Conservation (phyloP, 495 filamentous ascomycete species). For the Penicillium cosmopolitanum region DNA sequence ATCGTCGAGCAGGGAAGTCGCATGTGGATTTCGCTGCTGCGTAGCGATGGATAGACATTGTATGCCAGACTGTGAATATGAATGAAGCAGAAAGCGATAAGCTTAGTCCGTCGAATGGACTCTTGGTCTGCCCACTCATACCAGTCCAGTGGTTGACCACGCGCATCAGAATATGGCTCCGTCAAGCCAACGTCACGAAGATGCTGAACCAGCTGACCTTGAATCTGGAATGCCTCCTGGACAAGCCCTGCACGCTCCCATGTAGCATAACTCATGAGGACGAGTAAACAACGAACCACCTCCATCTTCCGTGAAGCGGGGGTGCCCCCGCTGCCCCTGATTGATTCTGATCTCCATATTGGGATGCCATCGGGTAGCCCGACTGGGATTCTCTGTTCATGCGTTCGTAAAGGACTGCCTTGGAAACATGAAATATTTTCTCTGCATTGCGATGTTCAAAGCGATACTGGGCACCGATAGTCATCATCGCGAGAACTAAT, state of each 20-base stretch:
- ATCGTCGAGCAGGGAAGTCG: slow-evolving; percentile 44
- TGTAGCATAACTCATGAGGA: slow-evolving; percentile 44
- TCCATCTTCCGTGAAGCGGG: slow-evolving; percentile 34
- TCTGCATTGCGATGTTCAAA: slow-evolving; percentile 43
- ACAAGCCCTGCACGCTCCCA: slow-evolving; percentile 44
- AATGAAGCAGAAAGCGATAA: slow-evolving; percentile 46
- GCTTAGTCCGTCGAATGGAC: slow-evolving; percentile 40
- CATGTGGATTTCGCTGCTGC: slow-evolving; percentile 44
- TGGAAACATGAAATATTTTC: slow-evolving; percentile 39
- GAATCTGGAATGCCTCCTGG: slow-evolving; percentile 41
- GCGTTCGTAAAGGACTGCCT: slow-evolving; percentile 36
- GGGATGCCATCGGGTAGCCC: slow-evolving; percentile 10
- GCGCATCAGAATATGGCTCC: slow-evolving; percentile 28
- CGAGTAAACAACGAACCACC: slow-evolving; percentile 39
- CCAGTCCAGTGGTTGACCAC: slow-evolving; percentile 34
- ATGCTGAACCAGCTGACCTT: slow-evolving; percentile 37
- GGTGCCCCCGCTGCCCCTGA: slow-evolving; percentile 13
- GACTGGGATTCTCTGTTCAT: slow-evolving; percentile 31
- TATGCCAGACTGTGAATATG: slow-evolving; percentile 46
- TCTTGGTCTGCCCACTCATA: slow-evolving; percentile 46
- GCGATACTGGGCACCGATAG: slow-evolving; percentile 43
- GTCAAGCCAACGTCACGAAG: slow-evolving; percentile 39
- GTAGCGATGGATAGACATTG: slow-evolving; percentile 43
- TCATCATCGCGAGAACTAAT: slow-evolving; percentile 38
- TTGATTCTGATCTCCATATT: slow-evolving; percentile 8